Conservation (phyloP, 2,329 filamentous ascomycete genomes). For the Aspergillus thermomutatus region DNA sequence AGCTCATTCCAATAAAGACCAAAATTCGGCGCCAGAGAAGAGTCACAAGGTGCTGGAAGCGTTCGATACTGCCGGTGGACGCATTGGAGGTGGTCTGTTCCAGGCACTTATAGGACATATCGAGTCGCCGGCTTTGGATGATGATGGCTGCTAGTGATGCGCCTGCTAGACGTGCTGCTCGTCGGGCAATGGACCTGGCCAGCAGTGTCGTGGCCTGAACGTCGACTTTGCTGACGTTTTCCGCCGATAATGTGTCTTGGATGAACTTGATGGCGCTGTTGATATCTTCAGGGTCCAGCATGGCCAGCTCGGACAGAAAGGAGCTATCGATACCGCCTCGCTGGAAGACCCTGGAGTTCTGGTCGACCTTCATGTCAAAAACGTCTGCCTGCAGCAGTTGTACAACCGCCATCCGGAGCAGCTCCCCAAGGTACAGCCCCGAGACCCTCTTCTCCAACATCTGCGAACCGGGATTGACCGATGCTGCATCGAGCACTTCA, state of each 20-base stretch:
- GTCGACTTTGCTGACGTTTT: constrained; percentile 7
- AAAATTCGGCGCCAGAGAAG: constrained; percentile 10
- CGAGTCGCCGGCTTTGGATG: constrained; percentile 10
- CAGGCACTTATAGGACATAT: not conserved
- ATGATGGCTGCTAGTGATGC: constrained; percentile 15
- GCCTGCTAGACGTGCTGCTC: constrained; percentile 16
- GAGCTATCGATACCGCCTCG: constrained; percentile 11
- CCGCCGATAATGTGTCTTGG: constrained; percentile 1
- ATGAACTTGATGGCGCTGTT: not conserved
- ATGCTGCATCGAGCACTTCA: constrained; percentile 11
- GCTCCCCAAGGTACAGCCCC: constrained; percentile 19
- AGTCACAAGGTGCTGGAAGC: constrained; percentile 1
- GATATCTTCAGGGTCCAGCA: not conserved
- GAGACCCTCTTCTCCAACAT: constrained; percentile 22
- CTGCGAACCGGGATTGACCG: constrained; percentile 12
- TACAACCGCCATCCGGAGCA: constrained; percentile 13
- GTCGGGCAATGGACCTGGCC: constrained; percentile 10
- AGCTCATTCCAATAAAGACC: not conserved
- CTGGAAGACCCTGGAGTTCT: constrained; percentile 6
- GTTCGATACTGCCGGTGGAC: not conserved
- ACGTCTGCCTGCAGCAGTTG: constrained; percentile 2
- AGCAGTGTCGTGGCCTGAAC: constrained; percentile 8
- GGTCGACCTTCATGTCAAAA: constrained; percentile 3
- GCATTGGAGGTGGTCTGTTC: not conserved
- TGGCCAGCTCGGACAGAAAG: constrained; percentile 11